Percentiles rank a stretch among this genome's conserved stretches.
Evolutionary conservation across 1,284 basidiomycete species (phyloP).

Genomic region (Trametes pubescens): DNA sequence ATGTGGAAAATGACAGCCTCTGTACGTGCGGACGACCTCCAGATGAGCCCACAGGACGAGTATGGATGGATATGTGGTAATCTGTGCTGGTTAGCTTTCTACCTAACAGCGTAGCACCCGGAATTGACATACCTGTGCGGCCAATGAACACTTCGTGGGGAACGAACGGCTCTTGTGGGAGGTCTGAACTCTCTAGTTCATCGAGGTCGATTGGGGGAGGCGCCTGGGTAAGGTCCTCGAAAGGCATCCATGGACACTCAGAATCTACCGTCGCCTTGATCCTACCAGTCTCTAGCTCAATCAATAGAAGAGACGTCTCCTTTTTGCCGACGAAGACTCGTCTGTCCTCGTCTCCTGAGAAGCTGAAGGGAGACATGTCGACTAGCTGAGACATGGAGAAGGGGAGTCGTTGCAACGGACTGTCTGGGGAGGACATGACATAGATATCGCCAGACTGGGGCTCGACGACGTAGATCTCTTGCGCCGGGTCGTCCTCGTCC

Average conservation of each 20-base stretch:
- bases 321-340: constrained; percentile 88
- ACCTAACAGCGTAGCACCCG: background rate
- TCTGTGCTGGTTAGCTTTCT: constrained; percentile 50
- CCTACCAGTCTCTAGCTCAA: constrained; percentile 85
- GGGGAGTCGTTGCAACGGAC: constrained; percentile 82
- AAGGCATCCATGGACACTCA: constrained; percentile 79
- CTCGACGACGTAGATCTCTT: constrained; percentile 90
- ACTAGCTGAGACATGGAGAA: constrained; percentile 89
- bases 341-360: constrained; percentile 68
- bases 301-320: constrained; percentile 80
- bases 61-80: constrained; percentile 76
- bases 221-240: constrained; percentile 57
- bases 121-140: constrained; percentile 70
- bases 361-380: constrained; percentile 86
- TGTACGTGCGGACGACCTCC: constrained; percentile 63
- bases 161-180: constrained; percentile 46
- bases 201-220: constrained; percentile 60
- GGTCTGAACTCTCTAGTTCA: constrained; percentile 70
- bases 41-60: constrained; percentile 50
- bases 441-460: constrained; percentile 92
- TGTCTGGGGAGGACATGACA: constrained; percentile 70
- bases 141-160: constrained; percentile 80
- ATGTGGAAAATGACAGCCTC: constrained; percentile 82
- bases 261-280: constrained; percentile 82
- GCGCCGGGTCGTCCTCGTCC: constrained; percentile 60